A percentile compares a stretch with the other conserved stretches of the same genome.
Evolutionary conservation across 192 early-diverging fungal genomes (phyloP).

Genomic region (Coemansia interrupta): DNA sequence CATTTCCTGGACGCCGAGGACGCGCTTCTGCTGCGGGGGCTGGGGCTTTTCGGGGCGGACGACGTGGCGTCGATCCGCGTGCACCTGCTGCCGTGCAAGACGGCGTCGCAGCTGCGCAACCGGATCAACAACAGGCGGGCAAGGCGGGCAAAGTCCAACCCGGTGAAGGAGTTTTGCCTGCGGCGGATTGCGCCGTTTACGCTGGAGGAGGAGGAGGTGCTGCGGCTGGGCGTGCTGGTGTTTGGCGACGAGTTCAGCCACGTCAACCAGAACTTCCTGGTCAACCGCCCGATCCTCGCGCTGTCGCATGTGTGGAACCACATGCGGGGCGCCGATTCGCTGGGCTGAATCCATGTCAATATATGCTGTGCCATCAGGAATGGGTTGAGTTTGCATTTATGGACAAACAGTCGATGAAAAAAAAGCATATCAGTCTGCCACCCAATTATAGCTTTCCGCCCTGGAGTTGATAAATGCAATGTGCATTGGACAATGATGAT

Average conservation of each 20-base stretch:
- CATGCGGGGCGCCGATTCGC: conserved; percentile 7
- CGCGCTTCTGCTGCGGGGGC: conserved; percentile 35
- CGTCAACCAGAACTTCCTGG: conserved; percentile 37
- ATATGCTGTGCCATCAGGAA: too few relatives aligned
- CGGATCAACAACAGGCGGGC: conserved; percentile 50
- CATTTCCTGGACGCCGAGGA: conserved; percentile 52
- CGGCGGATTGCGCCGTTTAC: conserved; percentile 49
- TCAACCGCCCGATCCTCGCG: conserved; percentile 45
- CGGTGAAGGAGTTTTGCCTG: conserved; percentile 51
- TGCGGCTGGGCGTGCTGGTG: conserved; percentile 38
- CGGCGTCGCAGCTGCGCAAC: conserved; percentile 52
- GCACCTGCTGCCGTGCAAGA: conserved; percentile 54
- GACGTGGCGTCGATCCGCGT: conserved; percentile 48
- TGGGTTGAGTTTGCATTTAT: too few relatives aligned
- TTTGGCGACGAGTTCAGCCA: conserved; percentile 50
- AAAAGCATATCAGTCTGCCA: too few relatives aligned
- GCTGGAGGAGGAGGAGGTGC: conserved; percentile 52
- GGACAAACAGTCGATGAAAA: too few relatives aligned
- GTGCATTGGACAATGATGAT: too few relatives aligned
- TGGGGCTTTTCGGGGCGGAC: conserved; percentile 52
- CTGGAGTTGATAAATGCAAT: too few relatives aligned
- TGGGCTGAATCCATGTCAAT: not conserved
- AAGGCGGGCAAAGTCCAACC: conserved; percentile 32
- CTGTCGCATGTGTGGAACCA: conserved; percentile 43
- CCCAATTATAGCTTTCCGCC: too few relatives aligned